Conservation (phyloP, 371 early-diverging fungal species). For the Smittium mucronatum region DNA sequence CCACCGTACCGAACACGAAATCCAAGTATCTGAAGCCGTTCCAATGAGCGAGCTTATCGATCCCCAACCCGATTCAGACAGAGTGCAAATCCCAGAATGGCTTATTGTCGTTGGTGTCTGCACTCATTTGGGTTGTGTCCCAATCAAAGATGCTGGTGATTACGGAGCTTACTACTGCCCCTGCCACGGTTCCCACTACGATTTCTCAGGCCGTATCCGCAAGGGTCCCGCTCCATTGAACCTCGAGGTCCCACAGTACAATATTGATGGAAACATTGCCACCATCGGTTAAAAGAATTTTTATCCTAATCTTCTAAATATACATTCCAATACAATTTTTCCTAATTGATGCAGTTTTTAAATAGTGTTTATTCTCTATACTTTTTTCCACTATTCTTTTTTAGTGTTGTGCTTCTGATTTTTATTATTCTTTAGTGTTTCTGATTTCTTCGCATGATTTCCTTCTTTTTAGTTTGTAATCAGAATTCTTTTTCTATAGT, state of each 20-base stretch:
- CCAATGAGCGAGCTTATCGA: conserved; percentile 69
- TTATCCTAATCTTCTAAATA: no score
- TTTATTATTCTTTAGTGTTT: no score
- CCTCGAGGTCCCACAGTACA: conserved; percentile 84
- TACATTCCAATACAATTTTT: no score
- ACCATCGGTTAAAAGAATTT: conserved; percentile 49
- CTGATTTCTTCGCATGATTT: no score
- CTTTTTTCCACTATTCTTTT: no score
- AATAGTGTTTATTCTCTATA: no score
- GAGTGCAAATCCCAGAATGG: conserved; percentile 89
- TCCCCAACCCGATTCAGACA: conserved; percentile 82
- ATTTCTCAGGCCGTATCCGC: conserved; percentile 82
- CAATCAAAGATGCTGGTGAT: conserved; percentile 95
- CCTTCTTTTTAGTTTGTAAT: no score
- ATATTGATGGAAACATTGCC: conserved; percentile 43
- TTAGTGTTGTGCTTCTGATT: no score
- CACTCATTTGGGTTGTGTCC: conserved; percentile 97
- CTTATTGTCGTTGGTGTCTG: conserved; percentile 95
- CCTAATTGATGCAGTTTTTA: no score
- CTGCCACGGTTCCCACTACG: conserved; percentile 96
- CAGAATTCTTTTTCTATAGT: no score
- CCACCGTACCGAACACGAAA: conserved; percentile 90
- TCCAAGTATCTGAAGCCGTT: conserved; percentile 81
- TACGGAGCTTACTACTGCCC: conserved; percentile 98
- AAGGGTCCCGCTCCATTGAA: conserved; percentile 98